Percentiles rank a stretch among this genome's conserved stretches.
Conservation (phyloP, 2,329 filamentous ascomycete species). For the Colletotrichum siamense region DNA sequence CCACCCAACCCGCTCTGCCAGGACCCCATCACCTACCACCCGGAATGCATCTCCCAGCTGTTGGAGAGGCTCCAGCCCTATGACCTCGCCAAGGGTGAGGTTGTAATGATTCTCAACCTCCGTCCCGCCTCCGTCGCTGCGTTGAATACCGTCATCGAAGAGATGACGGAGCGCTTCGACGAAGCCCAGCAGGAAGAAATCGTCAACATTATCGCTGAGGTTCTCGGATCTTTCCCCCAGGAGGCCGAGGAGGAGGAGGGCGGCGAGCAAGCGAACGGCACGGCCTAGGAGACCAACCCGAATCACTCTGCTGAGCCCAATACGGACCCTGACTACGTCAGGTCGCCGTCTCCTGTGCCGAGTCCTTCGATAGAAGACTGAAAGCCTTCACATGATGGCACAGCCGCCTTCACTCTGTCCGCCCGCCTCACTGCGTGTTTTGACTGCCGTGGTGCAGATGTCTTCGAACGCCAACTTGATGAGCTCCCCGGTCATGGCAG, state of each 20-base stretch:
- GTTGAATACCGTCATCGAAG: conserved; percentile 69
- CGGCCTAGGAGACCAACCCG: conserved; percentile 23
- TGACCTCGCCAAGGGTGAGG: conserved; percentile 70
- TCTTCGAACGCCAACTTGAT: conserved; percentile 64
- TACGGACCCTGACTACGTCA: neutral
- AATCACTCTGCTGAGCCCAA: neutral
- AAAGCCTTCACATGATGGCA: conserved; percentile 46
- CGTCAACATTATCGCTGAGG: conserved; percentile 58
- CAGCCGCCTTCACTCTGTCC: conserved; percentile 64
- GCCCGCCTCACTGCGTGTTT: conserved; percentile 49
- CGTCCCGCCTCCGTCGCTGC: conserved; percentile 62
- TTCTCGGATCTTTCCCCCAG: conserved; percentile 57
- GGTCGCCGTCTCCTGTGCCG: neutral
- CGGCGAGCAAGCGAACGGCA: conserved; percentile 44
- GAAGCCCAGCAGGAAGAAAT: conserved; percentile 65
- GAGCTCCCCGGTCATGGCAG: conserved; percentile 64
- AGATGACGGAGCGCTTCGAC: conserved; percentile 65
- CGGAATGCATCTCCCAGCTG: conserved; percentile 57
- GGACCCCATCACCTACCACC: conserved; percentile 57
- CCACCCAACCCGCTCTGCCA: conserved; percentile 62
- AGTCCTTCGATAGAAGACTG: neutral
- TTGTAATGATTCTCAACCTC: conserved; percentile 72
- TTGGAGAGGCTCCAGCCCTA: conserved; percentile 61
- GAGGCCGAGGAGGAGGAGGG: conserved; percentile 32
- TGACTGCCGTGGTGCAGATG: conserved; percentile 60